Conservation (phyloP, 2,329 filamentous ascomycete genomes). For the Aspergillus fischeri region DNA sequence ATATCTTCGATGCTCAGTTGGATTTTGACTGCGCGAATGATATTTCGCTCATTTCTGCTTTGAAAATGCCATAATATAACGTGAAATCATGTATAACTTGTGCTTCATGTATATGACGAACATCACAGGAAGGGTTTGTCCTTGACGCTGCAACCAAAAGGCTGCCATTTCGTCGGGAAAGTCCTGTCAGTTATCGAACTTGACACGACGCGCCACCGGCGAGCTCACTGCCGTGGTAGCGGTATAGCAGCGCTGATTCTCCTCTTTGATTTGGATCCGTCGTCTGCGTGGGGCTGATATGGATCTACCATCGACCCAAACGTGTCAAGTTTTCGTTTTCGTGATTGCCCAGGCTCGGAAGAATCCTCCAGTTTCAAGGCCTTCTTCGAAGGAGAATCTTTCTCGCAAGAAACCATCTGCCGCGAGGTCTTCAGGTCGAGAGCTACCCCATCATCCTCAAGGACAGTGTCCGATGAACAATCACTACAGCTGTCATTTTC, state of each 20-base stretch:
- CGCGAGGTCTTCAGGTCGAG: constrained; percentile 1
- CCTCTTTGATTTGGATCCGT: constrained; percentile 5
- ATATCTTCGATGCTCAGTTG: not conserved
- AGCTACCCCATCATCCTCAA: constrained; percentile 5
- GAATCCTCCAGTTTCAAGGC: not conserved
- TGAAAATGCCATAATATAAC: not conserved
- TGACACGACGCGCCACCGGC: not conserved
- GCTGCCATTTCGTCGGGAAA: not conserved
- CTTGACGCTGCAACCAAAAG: not conserved
- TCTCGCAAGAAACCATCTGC: not conserved
- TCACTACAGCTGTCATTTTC: constrained; percentile 10
- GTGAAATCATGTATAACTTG: not conserved
- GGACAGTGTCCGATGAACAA: constrained; percentile 2
- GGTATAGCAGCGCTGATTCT: not conserved
- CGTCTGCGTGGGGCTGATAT: not conserved
- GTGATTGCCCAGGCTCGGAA: not conserved
- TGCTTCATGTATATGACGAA: not conserved
- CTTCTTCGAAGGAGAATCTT: not conserved
- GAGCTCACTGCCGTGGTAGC: not conserved
- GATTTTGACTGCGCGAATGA: not conserved
- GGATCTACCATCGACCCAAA: not conserved
- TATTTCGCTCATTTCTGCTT: not conserved
- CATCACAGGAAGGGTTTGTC: not conserved
- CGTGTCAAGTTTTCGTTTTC: constrained; percentile 12
- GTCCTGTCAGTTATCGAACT: not conserved